A percentile compares a stretch with the other conserved stretches of the same genome.
These are phyloP conservation scores for Colletotrichum sp. DNA, from an alignment of 2,329 filamentous ascomycete species.

Conservation along the genomic window DNA sequence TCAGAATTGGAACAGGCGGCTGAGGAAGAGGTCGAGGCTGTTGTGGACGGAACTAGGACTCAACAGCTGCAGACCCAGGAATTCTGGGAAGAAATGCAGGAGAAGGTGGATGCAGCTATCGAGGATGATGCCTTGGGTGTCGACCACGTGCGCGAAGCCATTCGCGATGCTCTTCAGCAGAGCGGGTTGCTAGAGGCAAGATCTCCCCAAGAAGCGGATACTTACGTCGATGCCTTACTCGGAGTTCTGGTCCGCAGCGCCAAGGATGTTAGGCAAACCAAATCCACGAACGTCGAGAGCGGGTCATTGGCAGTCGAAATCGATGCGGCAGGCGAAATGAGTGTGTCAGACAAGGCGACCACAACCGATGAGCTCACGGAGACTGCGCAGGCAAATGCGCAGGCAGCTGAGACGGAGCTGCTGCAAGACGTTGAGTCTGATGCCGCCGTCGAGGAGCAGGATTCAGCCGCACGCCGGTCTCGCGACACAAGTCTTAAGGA, in stretches of 20 bases:
- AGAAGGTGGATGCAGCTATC: conserved; percentile 60
- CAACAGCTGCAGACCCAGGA: conserved; percentile 34
- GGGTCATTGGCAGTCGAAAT: background rate
- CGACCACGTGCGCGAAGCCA: conserved; percentile 55
- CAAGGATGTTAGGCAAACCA: background rate
- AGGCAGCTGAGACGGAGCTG: background rate
- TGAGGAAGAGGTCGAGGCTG: conserved; percentile 16
- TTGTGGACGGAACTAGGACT: conserved; percentile 21
- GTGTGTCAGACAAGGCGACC: background rate
- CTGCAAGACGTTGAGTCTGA: background rate
- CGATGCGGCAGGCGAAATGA: background rate
- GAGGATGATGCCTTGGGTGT: conserved; percentile 62
- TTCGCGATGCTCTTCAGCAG: conserved; percentile 59
- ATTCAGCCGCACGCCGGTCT: background rate
- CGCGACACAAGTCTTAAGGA: conserved; percentile 41
- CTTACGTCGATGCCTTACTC: conserved; percentile 56
- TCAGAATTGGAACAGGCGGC: conserved; percentile 14
- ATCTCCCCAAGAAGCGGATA: conserved; percentile 48
- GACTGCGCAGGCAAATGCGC: background rate
- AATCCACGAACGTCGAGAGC: background rate
- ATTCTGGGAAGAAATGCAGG: conserved; percentile 60
- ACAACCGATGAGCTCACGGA: background rate
- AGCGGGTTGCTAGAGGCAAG: conserved; percentile 55
- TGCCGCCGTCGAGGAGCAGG: background rate
- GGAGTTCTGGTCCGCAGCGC: conserved; percentile 46